phyloP scores from a whole-genome alignment of 2,329 filamentous ascomycete species.

The Myrmaecium sp. region DNA sequence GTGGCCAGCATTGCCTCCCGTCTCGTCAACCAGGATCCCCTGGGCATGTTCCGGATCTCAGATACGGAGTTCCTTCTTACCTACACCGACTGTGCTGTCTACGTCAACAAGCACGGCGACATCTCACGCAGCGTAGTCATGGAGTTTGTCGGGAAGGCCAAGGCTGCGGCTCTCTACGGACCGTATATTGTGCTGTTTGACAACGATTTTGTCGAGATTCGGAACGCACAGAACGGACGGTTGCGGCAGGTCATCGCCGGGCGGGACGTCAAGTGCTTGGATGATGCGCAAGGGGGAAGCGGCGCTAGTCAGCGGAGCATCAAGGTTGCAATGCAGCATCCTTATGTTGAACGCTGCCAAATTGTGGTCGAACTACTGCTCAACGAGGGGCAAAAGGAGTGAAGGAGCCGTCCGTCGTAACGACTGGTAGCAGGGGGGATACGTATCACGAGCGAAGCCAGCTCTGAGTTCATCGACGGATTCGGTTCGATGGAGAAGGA shows the following conservation, averaged over 20 bases:
- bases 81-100: constrained; percentile 92
- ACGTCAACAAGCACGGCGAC: constrained; percentile 95
- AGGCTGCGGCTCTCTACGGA: constrained; percentile 73
- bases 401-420: no score
- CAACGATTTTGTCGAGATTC: constrained; percentile 89
- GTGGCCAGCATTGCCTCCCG: constrained; percentile 74
- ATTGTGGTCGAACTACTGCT: constrained; percentile 83
- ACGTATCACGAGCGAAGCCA: no score
- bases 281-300: constrained; percentile 47
- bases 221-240: constrained; percentile 89
- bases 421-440: no score
- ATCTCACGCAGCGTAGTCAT: constrained; percentile 88
- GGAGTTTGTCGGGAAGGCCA: constrained; percentile 94
- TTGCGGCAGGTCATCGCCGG: constrained; percentile 89
- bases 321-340: constrained; percentile 92
- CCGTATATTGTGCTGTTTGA: constrained; percentile 89
- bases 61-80: constrained; percentile 68
- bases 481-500: no score
- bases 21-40: constrained; percentile 64
- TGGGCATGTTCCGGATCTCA: constrained; percentile 91
- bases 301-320: constrained; percentile 23
- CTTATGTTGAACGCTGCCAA: constrained; percentile 67
- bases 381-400: constrained; percentile 82
- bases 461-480: no score
- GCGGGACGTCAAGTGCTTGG: constrained; percentile 73